Evolutionary conservation across 352 stramenopile species (phyloP).

Genomic region (Globisporangium irregulare): DNA sequence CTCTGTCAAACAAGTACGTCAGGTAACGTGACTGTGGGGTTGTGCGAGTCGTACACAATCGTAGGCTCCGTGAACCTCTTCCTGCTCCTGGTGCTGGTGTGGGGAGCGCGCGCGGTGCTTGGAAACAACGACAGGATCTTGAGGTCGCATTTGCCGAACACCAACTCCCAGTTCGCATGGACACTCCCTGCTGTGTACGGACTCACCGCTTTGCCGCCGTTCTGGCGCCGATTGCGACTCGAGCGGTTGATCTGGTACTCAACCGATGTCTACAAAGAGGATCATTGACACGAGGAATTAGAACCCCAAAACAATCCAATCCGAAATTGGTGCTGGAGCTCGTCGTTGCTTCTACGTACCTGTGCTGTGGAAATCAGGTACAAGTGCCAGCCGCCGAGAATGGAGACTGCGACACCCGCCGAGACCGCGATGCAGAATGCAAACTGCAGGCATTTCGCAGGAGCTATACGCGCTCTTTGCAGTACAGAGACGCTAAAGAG

Average conservation of each 20-base stretch:
- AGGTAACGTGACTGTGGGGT: neutral
- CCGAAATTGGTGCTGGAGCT: neutral
- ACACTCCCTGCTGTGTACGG: conserved; percentile 61
- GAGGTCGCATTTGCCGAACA: conserved; percentile 62
- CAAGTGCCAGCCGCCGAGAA: conserved; percentile 63
- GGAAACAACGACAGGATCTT: conserved; percentile 62
- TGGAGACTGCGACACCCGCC: conserved; percentile 54
- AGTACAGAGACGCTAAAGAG: conserved; percentile 24
- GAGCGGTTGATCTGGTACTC: conserved; percentile 82
- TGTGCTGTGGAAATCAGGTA: conserved; percentile 79
- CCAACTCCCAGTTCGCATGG: conserved; percentile 76
- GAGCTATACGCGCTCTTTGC: conserved; percentile 15
- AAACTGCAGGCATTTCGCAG: conserved; percentile 53
- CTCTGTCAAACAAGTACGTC: conserved; percentile 5
- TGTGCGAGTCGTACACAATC: conserved; percentile 2
- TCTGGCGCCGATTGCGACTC: conserved; percentile 38
- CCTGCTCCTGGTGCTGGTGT: conserved; percentile 11
- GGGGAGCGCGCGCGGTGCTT: conserved; percentile 35
- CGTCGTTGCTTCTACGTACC: conserved; percentile 23
- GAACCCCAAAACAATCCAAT: neutral
- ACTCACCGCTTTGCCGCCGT: conserved; percentile 51
- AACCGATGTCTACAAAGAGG: conserved; percentile 59
- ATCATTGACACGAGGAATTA: neutral
- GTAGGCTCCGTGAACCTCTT: neutral
- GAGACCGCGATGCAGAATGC: conserved; percentile 65